Conservation (phyloP, 2,329 filamentous ascomycete genomes). For the Ophiostoma triangulosporum region DNA sequence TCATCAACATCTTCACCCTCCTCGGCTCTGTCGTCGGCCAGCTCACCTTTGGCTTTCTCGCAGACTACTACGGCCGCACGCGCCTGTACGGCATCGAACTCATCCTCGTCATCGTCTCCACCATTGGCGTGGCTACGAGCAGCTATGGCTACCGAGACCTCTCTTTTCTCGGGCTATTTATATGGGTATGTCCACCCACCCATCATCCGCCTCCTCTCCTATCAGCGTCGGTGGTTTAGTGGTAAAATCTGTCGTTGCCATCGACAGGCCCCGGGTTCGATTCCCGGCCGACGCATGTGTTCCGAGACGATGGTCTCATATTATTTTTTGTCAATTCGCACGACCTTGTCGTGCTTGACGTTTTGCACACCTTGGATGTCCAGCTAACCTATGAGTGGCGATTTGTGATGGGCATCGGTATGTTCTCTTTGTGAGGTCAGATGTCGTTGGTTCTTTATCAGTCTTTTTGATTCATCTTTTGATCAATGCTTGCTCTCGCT, state of each 20-base stretch:
- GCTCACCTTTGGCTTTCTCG: slow-evolving; percentile 38
- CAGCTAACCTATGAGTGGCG: slow-evolving; percentile 26
- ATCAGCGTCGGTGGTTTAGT: background rate
- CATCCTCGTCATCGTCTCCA: slow-evolving; percentile 41
- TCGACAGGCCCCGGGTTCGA: slow-evolving; percentile 6
- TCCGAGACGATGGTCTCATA: no score
- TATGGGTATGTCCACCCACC: slow-evolving; percentile 24
- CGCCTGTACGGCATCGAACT: slow-evolving; percentile 43
- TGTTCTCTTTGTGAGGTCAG: background rate
- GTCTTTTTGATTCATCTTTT: background rate
- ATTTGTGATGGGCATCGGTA: slow-evolving; percentile 39
- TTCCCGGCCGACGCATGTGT: slow-evolving; percentile 1
- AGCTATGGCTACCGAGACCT: slow-evolving; percentile 36
- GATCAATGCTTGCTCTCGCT: background rate
- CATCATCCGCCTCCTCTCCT: background rate
- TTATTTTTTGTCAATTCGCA: background rate
- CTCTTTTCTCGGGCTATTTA: slow-evolving; percentile 36
- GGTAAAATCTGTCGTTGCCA: slow-evolving; percentile 1
- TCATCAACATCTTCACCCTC: slow-evolving; percentile 40
- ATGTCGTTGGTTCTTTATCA: background rate
- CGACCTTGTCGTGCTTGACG: background rate
- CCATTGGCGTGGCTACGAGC: slow-evolving; percentile 41
- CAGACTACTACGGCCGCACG: slow-evolving; percentile 41
- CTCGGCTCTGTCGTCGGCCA: slow-evolving; percentile 39
- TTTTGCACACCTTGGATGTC: background rate